Evolutionary conservation across 139 green algal genomes (phyloP), one percentile per base, ranked within the genome.

Genomic region (Chlorella ohadii): DNA sequence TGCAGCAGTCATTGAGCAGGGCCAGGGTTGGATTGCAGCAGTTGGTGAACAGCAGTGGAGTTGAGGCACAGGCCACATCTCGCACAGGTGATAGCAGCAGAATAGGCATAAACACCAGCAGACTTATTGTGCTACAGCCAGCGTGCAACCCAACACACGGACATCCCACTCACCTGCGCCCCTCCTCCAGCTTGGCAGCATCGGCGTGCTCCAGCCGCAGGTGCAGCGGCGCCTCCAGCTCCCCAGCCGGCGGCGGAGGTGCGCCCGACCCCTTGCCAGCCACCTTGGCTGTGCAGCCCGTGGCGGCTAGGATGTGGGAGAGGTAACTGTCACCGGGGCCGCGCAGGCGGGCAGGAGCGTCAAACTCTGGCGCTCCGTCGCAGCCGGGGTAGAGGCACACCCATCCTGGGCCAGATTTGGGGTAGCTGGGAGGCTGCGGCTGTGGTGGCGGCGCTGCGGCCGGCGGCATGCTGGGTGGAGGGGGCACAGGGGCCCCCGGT

Each of bases 241-340:
- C 78, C 2, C 51, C 51, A 20, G 51, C 51, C 51, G 51, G 51
- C 51, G 51, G 51, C 27, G 77, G 77, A 27, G 3, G 41, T n/a
- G 12, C 22, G 19, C 56, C 67, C 33, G 67, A 70, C 13, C 71
- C 57, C 31, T 44, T 25, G 55, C 67, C 80, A 7, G 20, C 25
- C 71, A 86, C 25, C 36, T 1, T 38, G 47, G 44, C 71, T 4
- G 39, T 41, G 28, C 34, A 72, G 4, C 71, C 70, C 1, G 61
- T 82, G n/a, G 82, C 61, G 9, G 34, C 17, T 41, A 44, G 51
- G 44, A 86, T 86, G 72, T 86, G 82, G 7, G 59, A 22, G 11
- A 86, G 72, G 82, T 82, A 86, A 72, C 63, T 70, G 82, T 36
- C 33, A 19, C 34, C 31, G 2, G 72, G 72, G 61, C 82, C 82